Percentiles rank a stretch among this genome's conserved stretches.
Conservation (phyloP, 345 rosid species). For the Anacardium occidentale region DNA sequence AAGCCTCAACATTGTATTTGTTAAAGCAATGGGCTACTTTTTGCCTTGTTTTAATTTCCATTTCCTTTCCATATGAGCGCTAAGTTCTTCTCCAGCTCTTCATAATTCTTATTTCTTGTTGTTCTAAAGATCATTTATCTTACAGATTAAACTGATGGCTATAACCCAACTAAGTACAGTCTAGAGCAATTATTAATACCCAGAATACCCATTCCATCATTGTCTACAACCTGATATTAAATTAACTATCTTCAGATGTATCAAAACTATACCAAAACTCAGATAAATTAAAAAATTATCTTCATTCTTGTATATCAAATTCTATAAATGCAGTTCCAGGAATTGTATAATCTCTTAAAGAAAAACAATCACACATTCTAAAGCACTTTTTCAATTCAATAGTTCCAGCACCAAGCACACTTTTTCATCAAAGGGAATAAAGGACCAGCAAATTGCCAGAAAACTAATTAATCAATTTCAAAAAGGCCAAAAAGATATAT, state of each 20-base stretch:
- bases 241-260: conserved; percentile 7
- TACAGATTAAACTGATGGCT: not conserved
- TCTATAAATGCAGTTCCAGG: not conserved
- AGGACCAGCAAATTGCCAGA: not conserved
- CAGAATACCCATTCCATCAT: not conserved
- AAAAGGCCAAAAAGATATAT: not conserved
- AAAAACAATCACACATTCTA: not conserved
- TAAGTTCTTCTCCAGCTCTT: not conserved
- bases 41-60: not conserved
- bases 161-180: not conserved
- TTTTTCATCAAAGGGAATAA: not conserved
- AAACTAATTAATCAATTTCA: not conserved
- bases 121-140: conserved; percentile 6
- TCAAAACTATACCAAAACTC: not conserved
- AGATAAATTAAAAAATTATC: not conserved
- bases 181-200: not conserved
- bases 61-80: not conserved
- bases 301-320: not conserved
- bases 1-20: not conserved
- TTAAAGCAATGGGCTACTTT: not conserved
- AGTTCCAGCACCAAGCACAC: not conserved
- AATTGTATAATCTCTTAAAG: not conserved
- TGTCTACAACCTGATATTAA: not conserved
- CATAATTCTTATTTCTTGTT: not conserved
- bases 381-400: not conserved